phyloP scores from a whole-genome alignment of 768 basidiomycete species.

The Pulveroboletus ravenelii region DNA sequence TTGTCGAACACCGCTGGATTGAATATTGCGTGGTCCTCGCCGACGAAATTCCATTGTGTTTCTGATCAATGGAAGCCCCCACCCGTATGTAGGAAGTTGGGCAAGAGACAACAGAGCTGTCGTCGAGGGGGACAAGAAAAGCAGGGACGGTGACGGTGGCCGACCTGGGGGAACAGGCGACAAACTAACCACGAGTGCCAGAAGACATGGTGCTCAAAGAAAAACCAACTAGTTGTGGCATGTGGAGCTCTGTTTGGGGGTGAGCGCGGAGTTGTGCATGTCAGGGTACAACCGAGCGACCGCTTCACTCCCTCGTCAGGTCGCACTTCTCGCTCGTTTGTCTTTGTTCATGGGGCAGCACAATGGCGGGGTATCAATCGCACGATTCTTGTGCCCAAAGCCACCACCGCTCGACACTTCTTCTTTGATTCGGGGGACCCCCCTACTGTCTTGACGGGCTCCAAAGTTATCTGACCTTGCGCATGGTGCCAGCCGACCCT shows the following conservation, averaged over 20 bases:
- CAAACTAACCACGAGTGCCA: background rate
- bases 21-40: background rate
- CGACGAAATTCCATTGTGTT: background rate
- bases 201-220: slow-evolving; percentile 1
- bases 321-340: background rate
- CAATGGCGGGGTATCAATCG: background rate
- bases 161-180: background rate
- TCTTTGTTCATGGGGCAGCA: background rate
- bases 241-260: slow-evolving; percentile 8
- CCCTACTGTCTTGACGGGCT: slow-evolving; percentile 11
- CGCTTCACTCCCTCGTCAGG: background rate
- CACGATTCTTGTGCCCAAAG: slow-evolving; percentile 8
- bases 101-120: background rate
- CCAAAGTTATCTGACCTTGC: background rate
- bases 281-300: slow-evolving; percentile 3
- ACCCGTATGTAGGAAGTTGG: background rate
- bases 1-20: background rate
- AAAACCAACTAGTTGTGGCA: slow-evolving; percentile 4
- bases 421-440: background rate
- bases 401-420: background rate
- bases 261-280: slow-evolving; percentile 17
- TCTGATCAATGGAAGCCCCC: background rate
- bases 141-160: too few relatives aligned
- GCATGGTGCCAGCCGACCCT: background rate
- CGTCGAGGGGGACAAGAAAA: background rate